Evolutionary conservation across 2,329 filamentous ascomycete species (phyloP).

Genomic region (Nothopassalora personata): DNA sequence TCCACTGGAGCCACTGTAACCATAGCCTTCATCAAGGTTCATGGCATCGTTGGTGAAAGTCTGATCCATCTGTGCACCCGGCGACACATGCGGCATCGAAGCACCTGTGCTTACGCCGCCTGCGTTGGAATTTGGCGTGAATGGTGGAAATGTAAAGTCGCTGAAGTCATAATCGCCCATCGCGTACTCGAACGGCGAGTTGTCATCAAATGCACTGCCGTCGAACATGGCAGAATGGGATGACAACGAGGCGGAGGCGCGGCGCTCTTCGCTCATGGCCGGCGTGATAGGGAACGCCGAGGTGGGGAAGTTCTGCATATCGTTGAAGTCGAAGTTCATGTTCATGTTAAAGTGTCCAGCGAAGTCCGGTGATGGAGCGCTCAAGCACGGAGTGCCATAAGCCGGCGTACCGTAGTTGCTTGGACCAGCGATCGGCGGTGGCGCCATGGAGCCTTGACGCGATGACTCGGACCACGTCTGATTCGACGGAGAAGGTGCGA

Average conservation of each 20-base stretch:
- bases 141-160: slow-evolving; percentile 34
- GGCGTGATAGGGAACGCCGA: slow-evolving; percentile 29
- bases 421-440: slow-evolving; percentile 28
- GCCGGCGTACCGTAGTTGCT: slow-evolving; percentile 29
- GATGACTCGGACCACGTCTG: slow-evolving; percentile 31
- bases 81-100: slow-evolving; percentile 56
- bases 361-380: slow-evolving; percentile 30
- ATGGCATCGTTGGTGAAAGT: slow-evolving; percentile 47
- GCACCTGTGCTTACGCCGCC: slow-evolving; percentile 17
- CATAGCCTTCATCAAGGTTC: slow-evolving; percentile 57
- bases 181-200: slow-evolving; percentile 44
- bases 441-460: slow-evolving; percentile 29
- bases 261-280: slow-evolving; percentile 32
- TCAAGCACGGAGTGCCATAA: slow-evolving; percentile 26
- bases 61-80: slow-evolving; percentile 65
- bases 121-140: slow-evolving; percentile 24
- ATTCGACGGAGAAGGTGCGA: slow-evolving; percentile 39
- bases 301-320: slow-evolving; percentile 22
- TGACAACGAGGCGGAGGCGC: slow-evolving; percentile 23
- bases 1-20: slow-evolving; percentile 27
- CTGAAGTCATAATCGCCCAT: slow-evolving; percentile 59
- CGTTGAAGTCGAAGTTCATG: slow-evolving; percentile 31
- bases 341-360: slow-evolving; percentile 33
- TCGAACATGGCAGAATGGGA: slow-evolving; percentile 39
- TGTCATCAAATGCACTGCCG: slow-evolving; percentile 39